Base-by-base conservation (phyloP, 176 grass and related monocot genomes). In the Rhynchospora tenuis region DNA sequence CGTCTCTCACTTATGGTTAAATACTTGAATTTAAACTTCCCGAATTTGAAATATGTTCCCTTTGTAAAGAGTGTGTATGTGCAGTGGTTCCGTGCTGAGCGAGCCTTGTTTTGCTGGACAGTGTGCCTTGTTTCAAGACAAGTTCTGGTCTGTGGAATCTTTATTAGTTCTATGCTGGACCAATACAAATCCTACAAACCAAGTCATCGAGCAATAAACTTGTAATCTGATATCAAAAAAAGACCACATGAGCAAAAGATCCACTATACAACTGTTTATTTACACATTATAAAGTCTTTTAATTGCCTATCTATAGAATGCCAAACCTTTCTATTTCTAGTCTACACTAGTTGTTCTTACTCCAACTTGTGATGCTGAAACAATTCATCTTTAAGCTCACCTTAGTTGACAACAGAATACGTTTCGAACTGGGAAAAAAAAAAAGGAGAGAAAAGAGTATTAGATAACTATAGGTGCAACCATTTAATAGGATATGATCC, bases 251-350 rank as follows among this genome's bases (percentile, higher is more conserved):
- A 45, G 20, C 67, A 71, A 0, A 46, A 1, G 20, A n/a, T 9
- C 16, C 67, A 65, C 67, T 31, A 19, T 76, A 54, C 7, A 76
- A 76, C 48, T 76, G 48, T 76, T 76, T 48, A 76, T 76, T 29
- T 12, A 76, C 50, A 76, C 46, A 55, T 76, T 55, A 27, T 28
- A 8, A 23, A 13, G 20, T 61, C 7, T 61, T 24, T 61, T 28
- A 27, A 76, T 55, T 29, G 48, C 15, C 24, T 9, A 55, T 23
- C 6, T 54, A 29, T 75, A 13, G 5, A 22, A 54, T 55, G 14
- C 7, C 73, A 55, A 22, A 76, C 14, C 23, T 55, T 55, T 45
- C 70, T 73, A 27, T 71, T 46, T 76, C 24, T 76, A 76, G 11
- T 29, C 73, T 76, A 76, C 3, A 71, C 56, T 68, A 3, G 20